Conservation (phyloP, 257 asterid species). For the Leptodermis oblonga region DNA sequence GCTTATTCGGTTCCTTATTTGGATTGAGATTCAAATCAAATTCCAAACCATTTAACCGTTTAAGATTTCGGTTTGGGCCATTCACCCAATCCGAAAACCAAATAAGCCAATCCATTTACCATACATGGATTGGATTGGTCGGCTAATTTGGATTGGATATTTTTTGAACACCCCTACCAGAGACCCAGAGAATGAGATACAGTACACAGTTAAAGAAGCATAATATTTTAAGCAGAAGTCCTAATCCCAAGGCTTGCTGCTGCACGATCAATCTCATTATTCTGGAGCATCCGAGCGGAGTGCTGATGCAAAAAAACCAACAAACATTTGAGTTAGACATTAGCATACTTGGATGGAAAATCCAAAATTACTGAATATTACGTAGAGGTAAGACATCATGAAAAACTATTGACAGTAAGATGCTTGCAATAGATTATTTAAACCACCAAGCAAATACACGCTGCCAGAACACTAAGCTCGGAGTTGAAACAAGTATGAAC, state of each 20-base stretch:
- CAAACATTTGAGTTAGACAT: neutral
- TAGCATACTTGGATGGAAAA: neutral
- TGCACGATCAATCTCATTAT: slow-evolving; percentile 17
- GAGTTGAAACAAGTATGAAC: neutral
- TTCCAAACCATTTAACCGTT: too few species aligned
- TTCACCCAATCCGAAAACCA: too few species aligned
- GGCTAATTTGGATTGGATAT: too few species aligned
- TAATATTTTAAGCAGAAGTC: neutral
- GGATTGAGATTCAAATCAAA: too few species aligned
- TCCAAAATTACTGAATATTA: too few species aligned
- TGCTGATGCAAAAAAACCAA: slow-evolving; percentile 23
- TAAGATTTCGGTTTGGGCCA: too few species aligned
- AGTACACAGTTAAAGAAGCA: neutral
- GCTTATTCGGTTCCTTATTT: too few species aligned
- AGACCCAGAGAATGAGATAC: neutral
- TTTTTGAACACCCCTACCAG: too few species aligned
- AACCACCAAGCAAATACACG: neutral
- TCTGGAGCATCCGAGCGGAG: slow-evolving; percentile 35
- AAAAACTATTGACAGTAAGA: too few species aligned
- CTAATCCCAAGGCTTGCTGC: neutral
- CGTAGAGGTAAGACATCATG: neutral
- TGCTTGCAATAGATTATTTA: too few species aligned
- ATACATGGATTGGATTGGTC: too few species aligned
- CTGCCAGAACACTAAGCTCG: neutral
- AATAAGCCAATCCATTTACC: too few species aligned